phyloP scores from a whole-genome alignment of 306 rosid species.

The Prunus salicina region DNA sequence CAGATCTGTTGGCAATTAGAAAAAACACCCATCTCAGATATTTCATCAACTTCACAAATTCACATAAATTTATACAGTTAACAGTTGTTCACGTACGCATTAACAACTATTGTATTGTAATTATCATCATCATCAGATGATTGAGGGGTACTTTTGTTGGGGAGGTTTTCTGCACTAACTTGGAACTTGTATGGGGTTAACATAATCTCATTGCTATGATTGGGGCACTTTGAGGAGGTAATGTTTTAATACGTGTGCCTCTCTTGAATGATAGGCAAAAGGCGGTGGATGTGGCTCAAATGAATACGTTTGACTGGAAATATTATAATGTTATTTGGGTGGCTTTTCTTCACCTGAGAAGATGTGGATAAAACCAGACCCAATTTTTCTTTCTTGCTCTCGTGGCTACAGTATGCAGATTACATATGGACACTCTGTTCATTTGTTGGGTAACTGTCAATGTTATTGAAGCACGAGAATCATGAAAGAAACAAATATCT shows the following conservation, averaged over 20 bases:
- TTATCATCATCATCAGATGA: neutral
- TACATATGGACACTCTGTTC: conserved; percentile 14
- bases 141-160: neutral
- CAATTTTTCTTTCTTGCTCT: neutral
- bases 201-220: neutral
- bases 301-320: neutral
- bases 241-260: neutral
- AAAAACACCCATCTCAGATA: neutral
- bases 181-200: neutral
- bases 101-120: neutral
- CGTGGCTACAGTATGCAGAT: neutral
- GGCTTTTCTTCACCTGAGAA: conserved; percentile 9
- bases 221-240: neutral
- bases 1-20: neutral
- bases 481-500: neutral
- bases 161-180: neutral
- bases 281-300: neutral
- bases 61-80: too few species aligned
- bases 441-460: conserved; percentile 26
- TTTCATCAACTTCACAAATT: neutral
- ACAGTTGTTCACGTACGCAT: too few species aligned
- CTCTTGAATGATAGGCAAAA: neutral
- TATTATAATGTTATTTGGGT: neutral
- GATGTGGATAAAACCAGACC: neutral
- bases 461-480: neutral